Conservation (phyloP, 768 basidiomycete species). For the Cystofilobasidium ferigula region DNA sequence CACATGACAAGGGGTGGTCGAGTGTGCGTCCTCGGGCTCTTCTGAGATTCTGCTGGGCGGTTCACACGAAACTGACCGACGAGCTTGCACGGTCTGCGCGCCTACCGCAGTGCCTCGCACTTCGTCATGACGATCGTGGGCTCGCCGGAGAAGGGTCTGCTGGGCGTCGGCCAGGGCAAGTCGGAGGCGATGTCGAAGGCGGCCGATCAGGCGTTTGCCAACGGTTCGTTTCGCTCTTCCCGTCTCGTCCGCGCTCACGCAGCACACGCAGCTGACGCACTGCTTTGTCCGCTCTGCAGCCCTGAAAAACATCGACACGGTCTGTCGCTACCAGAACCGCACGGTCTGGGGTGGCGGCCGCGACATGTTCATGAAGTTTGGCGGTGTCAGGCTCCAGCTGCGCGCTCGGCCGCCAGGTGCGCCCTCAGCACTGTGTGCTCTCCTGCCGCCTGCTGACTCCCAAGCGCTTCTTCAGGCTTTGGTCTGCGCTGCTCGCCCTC, state of each 20-base stretch:
- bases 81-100: not conserved
- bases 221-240: conserved; percentile 1
- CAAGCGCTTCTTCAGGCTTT: conserved; percentile 53
- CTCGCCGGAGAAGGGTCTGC: conserved; percentile 35
- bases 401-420: conserved; percentile 45
- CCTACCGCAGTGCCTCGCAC: conserved; percentile 29
- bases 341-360: conserved; percentile 67
- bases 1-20: conserved; percentile 89
- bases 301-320: conserved; percentile 77
- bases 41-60: not conserved
- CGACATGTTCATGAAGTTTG: conserved; percentile 72
- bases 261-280: not conserved
- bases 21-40: conserved; percentile 32
- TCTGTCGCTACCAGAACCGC: conserved; percentile 84
- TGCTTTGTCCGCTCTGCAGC: conserved; percentile 47
- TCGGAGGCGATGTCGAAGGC: conserved; percentile 25
- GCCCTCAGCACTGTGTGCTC: conserved; percentile 14
- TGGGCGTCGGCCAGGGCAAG: conserved; percentile 37
- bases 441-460: not conserved
- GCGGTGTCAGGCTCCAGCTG: conserved; percentile 66
- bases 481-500: conserved; percentile 80
- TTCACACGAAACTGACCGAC: not conserved
- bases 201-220: conserved; percentile 5
- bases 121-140: conserved; percentile 35
- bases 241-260: not conserved